These are phyloP conservation scores for Pyrenophora graminea DNA, from an alignment of 2,329 filamentous ascomycete species.

Conservation along the genomic window DNA sequence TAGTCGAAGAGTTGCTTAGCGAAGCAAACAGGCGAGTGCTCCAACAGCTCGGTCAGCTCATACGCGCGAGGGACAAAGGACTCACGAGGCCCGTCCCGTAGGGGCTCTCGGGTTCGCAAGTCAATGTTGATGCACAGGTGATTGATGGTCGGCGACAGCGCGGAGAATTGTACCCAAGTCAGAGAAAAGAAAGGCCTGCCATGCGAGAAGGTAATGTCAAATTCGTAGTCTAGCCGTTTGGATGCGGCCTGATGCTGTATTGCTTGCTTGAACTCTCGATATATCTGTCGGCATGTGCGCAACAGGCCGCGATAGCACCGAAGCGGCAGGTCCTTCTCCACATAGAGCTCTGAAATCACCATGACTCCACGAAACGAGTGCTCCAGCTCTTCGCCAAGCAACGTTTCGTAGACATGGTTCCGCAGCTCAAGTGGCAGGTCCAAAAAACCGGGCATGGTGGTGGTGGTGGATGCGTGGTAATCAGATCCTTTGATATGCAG, in stretches of 20 bases:
- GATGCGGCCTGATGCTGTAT: conserved; percentile 33
- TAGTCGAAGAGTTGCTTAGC: conserved; percentile 39
- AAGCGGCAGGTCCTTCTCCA: conserved; percentile 35
- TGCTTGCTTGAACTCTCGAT: conserved; percentile 33
- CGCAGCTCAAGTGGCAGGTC: conserved; percentile 36
- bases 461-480: background rate
- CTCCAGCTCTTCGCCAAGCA: conserved; percentile 27
- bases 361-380: conserved; percentile 35
- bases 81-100: conserved; percentile 13
- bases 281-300: conserved; percentile 28
- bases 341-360: conserved; percentile 33
- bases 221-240: conserved; percentile 32
- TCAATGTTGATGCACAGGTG: conserved; percentile 37
- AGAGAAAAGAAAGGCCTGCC: conserved; percentile 41
- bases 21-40: conserved; percentile 32
- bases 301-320: conserved; percentile 35
- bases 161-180: conserved; percentile 35
- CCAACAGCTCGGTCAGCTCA: conserved; percentile 31
- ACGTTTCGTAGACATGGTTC: conserved; percentile 35
- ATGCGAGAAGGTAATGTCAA: conserved; percentile 37
- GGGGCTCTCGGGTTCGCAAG: conserved; percentile 35
- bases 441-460: conserved; percentile 34
- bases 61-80: conserved; percentile 29
- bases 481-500: conserved; percentile 15
- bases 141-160: conserved; percentile 35